Evolutionary conservation across 371 early-diverging fungal species (phyloP).

Genomic region (Vittaforma corneae): DNA sequence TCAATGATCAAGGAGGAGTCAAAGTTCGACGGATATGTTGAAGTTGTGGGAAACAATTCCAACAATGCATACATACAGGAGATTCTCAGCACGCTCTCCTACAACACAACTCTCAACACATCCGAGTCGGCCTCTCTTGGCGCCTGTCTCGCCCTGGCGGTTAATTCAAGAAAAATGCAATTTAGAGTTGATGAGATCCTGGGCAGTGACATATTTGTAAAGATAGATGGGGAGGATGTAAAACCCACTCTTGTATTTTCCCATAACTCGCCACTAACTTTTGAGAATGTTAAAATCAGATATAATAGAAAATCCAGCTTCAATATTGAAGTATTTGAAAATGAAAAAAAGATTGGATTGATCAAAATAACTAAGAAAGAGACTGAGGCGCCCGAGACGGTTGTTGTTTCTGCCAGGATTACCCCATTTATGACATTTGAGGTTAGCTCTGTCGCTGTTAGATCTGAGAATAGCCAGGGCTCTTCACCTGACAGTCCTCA

Average conservation of each 20-base stretch:
- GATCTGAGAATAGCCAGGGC: background rate
- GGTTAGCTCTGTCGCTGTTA: constrained; percentile 16
- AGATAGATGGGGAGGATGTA: constrained; percentile 10
- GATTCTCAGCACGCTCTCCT: constrained; percentile 9
- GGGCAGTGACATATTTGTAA: constrained; percentile 21
- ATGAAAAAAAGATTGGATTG: constrained; percentile 31
- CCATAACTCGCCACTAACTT: constrained; percentile 1
- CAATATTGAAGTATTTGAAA: constrained; percentile 28
- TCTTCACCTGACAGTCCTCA: background rate
- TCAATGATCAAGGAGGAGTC: constrained; percentile 12
- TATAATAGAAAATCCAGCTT: constrained; percentile 36
- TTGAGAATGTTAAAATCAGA: constrained; percentile 12
- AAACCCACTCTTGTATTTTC: constrained; percentile 33
- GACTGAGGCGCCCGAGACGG: constrained; percentile 22
- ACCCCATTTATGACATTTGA: constrained; percentile 33
- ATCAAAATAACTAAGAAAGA: constrained; percentile 23
- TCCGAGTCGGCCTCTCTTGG: constrained; percentile 40
- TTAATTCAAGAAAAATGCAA: constrained; percentile 14
- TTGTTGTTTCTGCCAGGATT: constrained; percentile 26
- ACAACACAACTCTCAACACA: constrained; percentile 21
- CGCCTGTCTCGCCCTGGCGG: constrained; percentile 35
- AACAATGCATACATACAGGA: constrained; percentile 34
- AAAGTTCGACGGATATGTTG: constrained; percentile 14
- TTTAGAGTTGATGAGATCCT: constrained; percentile 36
- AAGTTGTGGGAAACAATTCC: constrained; percentile 49